Percentiles rank a stretch among this genome's conserved stretches.
These are phyloP conservation scores for Cicer cuneatum DNA, from an alignment of 306 rosid species.

Conservation along the genomic window DNA sequence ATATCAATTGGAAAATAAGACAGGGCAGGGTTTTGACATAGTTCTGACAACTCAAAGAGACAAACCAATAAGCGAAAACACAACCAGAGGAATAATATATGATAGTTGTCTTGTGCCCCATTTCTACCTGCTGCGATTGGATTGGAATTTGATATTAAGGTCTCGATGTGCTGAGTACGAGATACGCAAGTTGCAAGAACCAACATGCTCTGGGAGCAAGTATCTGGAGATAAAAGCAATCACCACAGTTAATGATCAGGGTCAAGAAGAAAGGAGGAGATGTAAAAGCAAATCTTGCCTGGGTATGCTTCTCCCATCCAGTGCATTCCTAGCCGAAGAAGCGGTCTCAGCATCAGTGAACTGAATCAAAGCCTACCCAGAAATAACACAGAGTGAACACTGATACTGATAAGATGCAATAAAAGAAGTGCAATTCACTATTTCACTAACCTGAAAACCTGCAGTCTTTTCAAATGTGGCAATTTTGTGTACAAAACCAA, in stretches of 20 bases:
- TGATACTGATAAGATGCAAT: conserved; percentile 13
- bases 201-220: conserved; percentile 85
- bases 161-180: conserved; percentile 92
- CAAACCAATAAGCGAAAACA: conserved; percentile 8
- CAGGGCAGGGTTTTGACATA: conserved; percentile 19
- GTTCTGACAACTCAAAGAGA: not conserved
- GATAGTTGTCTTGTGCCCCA: conserved; percentile 27
- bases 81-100: conserved; percentile 11
- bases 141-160: conserved; percentile 92
- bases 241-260: conserved; percentile 25
- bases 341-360: conserved; percentile 85
- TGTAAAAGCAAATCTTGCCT: conserved; percentile 54
- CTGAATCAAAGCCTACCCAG: conserved; percentile 81
- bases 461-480: conserved; percentile 89
- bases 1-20: conserved; percentile 56
- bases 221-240: conserved; percentile 57
- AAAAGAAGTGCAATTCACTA: conserved; percentile 26
- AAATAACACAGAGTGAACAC: conserved; percentile 8
- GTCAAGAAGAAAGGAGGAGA: conserved; percentile 3
- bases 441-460: conserved; percentile 71
- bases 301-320: conserved; percentile 95
- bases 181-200: conserved; percentile 78
- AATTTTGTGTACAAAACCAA: conserved; percentile 84
- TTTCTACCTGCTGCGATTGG: conserved; percentile 90
- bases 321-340: conserved; percentile 78